Evolutionary conservation across 768 basidiomycete genomes (phyloP), one percentile per base, ranked within the genome.

Genomic region (Cystobasidium onofrii): DNA sequence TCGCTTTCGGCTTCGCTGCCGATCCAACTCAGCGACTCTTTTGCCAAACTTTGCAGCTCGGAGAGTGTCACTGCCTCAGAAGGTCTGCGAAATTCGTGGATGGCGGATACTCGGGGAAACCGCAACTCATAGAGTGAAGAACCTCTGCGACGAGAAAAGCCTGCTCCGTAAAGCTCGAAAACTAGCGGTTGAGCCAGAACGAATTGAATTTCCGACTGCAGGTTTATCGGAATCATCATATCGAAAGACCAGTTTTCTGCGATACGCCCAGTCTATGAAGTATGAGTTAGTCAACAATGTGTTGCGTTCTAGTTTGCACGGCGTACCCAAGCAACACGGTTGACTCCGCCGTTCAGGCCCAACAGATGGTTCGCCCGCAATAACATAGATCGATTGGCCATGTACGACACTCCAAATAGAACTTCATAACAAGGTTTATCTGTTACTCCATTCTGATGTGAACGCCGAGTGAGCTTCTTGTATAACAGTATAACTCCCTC

Each of bases 141-240:
- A 4, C 69, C 69, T 15, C 54, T 46, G n/a, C 46, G 39, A 1
- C 55, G 52, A 36, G 44, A 29, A 55, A 71, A 71, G 3, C 36
- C 33, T 2, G 69, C 69, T 1, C 69, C 69, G 55, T 27, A 71
- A 52, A 71, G 69, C 39, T 71, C 69, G 69, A 71, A 71, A 15
- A 60, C 55, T 6, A 71, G 55, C 12, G 69, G 69, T 7, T 15
- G n/a, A 7, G 69, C 29, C 23, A 71, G 55, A 27, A 71, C 31
- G 55, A 60, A 60, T 9, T 15, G 6, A n/a, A 43, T 36, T 52
- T 39, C 27, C 9, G 15, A 4, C 3, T 50, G 15, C 31, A 55
- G 31, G 9, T 52, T 1, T 34, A 1, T 15, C 3, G 50, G 36
- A n/a, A 71, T 15, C 6, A 15, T 31, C 1, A 71, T 9, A 25